Evolutionary conservation across 345 rosid species (phyloP), one percentile per base, ranked within the genome.

Genomic region (Diplotaxis tenuifolia): DNA sequence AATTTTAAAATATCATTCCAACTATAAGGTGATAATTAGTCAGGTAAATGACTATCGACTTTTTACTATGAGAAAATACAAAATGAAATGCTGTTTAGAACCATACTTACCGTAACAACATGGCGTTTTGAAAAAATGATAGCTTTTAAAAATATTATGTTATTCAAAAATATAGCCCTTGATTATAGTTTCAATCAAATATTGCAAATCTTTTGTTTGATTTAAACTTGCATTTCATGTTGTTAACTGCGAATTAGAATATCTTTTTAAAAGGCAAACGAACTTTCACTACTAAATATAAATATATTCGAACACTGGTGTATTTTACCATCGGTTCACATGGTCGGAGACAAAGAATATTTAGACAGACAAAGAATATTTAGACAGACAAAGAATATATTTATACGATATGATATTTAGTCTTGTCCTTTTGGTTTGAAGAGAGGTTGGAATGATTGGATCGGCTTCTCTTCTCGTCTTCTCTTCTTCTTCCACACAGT

Each of bases 381-480:
- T n/a, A n/a, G 28, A 27, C 62, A 55, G 63, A 68, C 79, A 75
- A 10, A 40, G 25, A 54, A 69, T 68, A 75, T 62, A 69, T 60
- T 36, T 61, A 75, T 62, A 53, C 64, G 71, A 70, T 64, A 53
- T 76, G 71, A 58, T 64, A 45, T 63, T 45, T 42, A 15, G 36
- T 38, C 8, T 59, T 75, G 79, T 29, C 79, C 65, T 16, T 70
- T 56, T 45, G 53, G 60, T 34, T 70, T 16, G 61, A 68, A 75
- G 63, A 75, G 70, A 68, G 65, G 52, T 75, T 45, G 32, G 54
- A 70, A 64, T 69, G 66, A 64, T 76, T 56, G 64, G 34, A 63
- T 63, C 79, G 75, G 70, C 66, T 76, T 76, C 75, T 70, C 54
- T 14, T 45, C 79, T 31, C 66, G 20, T 40, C 67, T 8, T 63